Base-by-base conservation (phyloP, 495 filamentous ascomycete genomes). In the Acidomyces sp. region DNA sequence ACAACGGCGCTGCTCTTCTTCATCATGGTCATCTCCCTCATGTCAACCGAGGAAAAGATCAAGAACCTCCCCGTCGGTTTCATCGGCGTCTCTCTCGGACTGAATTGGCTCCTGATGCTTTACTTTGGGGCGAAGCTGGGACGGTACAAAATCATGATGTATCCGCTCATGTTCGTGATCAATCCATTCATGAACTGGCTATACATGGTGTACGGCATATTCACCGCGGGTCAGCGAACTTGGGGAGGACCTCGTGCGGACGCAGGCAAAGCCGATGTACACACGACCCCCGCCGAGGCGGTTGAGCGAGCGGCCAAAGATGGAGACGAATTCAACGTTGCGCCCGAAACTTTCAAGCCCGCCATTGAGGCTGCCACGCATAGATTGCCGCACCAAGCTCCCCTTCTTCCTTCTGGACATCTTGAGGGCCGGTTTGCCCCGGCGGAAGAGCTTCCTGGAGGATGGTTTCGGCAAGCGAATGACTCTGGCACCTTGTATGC, bases 171-270 rank as follows among this genome's bases (percentile, higher is more conserved):
- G 87, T 97, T 96, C 55, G 60, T 93, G 37, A 55, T 95, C 43
- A 95, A 94, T 54, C 90, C 90, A 18, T 6, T 95, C 56, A 88
- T 96, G 70, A 96, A 97, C 61, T 97, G 90, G 90, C 69, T 85
- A 26, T 97, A 96, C 64, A 93, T 94, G 81, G 80, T 94, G 22
- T 78, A 80, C 48, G 75, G 75, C 16, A 77, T 78, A 37, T 94
- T 93, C 57, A 97, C 90, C 4, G 87, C 90, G 16, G 86, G 88
- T 16, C 85, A 95, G 56, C 71, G 90, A 25, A 97, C 90, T 3
- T 97, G 90, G 90, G 90, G 90, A 49, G 90, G 90, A 3, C 90
- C 90, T 16, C 74, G 90, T 47, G 86, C 86, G 0, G 90, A 97
- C 60, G 88, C 90, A 21, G 85, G 84, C 26, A 65, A 77, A 39